A percentile compares a stretch with the other conserved stretches of the same genome.
These are phyloP conservation scores for Periconia sp. DNA, from an alignment of 2,329 filamentous ascomycete species.

Conservation along the genomic window DNA sequence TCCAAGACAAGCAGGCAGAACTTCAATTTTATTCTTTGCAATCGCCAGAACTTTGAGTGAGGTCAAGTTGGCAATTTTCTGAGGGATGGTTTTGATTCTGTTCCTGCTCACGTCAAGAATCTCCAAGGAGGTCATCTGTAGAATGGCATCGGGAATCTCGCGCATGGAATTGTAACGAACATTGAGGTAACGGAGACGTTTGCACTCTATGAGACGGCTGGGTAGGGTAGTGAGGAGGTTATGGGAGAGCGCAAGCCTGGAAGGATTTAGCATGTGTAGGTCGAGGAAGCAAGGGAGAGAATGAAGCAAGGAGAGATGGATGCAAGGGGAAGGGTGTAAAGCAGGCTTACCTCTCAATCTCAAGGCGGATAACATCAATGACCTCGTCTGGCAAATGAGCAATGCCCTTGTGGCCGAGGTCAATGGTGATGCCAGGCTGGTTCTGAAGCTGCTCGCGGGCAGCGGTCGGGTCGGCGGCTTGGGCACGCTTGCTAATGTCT, in stretches of 20 bases:
- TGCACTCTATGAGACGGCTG: conserved; percentile 71
- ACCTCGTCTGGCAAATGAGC: conserved; percentile 71
- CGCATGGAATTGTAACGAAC: conserved; percentile 74
- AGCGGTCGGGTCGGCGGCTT: conserved; percentile 62
- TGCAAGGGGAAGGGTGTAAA: not conserved
- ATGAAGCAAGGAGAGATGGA: not conserved
- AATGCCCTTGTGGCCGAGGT: conserved; percentile 75
- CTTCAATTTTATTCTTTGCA: conserved; percentile 82
- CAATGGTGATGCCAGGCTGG: conserved; percentile 73
- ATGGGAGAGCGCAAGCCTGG: conserved; percentile 77
- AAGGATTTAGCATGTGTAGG: conserved; percentile 21
- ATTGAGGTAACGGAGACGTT: conserved; percentile 77
- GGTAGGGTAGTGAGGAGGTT: conserved; percentile 74
- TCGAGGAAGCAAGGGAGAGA: not conserved
- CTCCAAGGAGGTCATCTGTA: conserved; percentile 82
- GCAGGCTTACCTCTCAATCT: conserved; percentile 65
- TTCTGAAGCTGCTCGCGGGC: conserved; percentile 56
- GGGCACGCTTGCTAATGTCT: conserved; percentile 57
- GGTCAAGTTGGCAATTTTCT: conserved; percentile 76
- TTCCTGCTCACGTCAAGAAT: conserved; percentile 93
- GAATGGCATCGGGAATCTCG: conserved; percentile 70
- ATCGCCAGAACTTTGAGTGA: conserved; percentile 89
- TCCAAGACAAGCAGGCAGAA: conserved; percentile 79
- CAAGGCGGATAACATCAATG: conserved; percentile 72
- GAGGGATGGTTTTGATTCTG: conserved; percentile 74